phyloP scores from a whole-genome alignment of 2,329 filamentous ascomycete species.

The Hortaea sp. region DNA sequence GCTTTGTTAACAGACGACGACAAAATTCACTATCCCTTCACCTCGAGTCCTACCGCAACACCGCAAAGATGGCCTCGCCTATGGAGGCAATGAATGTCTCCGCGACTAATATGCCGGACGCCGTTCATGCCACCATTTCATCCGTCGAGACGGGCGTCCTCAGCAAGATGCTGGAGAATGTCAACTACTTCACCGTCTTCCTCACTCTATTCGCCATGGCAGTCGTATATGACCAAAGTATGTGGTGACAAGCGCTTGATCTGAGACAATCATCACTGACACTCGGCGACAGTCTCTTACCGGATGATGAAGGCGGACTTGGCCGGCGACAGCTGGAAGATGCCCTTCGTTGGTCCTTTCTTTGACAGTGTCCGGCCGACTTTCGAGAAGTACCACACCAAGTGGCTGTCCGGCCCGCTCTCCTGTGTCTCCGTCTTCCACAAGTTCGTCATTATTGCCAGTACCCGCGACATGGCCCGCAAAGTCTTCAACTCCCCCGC shows the following conservation, averaged over 20 bases:
- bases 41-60: not conserved
- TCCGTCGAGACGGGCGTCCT: conserved; percentile 43
- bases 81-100: conserved; percentile 25
- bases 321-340: conserved; percentile 37
- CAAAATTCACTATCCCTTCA: no score
- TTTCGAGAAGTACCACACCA: conserved; percentile 80
- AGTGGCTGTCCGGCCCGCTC: conserved; percentile 83
- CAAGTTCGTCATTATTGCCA: conserved; percentile 99
- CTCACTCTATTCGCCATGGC: conserved; percentile 61
- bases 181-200: conserved; percentile 54
- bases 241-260: conserved; percentile 27
- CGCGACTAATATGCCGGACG: conserved; percentile 14
- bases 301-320: conserved; percentile 37
- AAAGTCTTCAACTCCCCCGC: conserved; percentile 92
- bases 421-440: conserved; percentile 99
- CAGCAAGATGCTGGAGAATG: conserved; percentile 47
- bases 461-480: conserved; percentile 85
- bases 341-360: conserved; percentile 71
- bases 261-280: not conserved
- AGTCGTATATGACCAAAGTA: conserved; percentile 84
- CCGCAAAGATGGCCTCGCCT: conserved; percentile 18
- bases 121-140: conserved; percentile 55
- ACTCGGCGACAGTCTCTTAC: conserved; percentile 32
- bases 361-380: conserved; percentile 84
- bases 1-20: no score